A percentile compares a stretch with the other conserved stretches of the same genome.
Conservation (phyloP, 2,329 filamentous ascomycete genomes). For the Pseudogymnoascus sp. region DNA sequence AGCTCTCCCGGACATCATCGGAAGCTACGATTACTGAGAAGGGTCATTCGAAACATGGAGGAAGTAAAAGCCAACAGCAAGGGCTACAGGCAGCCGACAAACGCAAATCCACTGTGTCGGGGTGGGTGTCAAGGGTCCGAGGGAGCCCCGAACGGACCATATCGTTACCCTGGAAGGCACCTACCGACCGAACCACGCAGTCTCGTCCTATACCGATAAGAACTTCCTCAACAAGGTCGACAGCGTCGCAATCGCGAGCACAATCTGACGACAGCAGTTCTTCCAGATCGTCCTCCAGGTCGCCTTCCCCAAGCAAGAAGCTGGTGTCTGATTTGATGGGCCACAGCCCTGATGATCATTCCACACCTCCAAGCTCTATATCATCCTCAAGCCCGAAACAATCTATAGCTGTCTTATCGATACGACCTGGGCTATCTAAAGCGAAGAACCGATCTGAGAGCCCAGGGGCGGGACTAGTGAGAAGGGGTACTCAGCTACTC, state of each 20-base stretch:
- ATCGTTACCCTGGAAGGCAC: constrained; percentile 24
- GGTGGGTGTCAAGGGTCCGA: constrained; percentile 29
- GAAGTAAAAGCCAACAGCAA: constrained; percentile 5
- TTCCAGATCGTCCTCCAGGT: constrained; percentile 33
- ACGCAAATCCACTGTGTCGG: constrained; percentile 28
- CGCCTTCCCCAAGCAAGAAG: constrained; percentile 36
- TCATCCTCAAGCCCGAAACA: constrained; percentile 14
- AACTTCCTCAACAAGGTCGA: neutral
- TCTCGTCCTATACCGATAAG: neutral
- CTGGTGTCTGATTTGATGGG: constrained; percentile 15
- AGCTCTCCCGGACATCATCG: constrained; percentile 17
- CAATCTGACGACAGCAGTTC: neutral
- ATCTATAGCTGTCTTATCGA: constrained; percentile 18
- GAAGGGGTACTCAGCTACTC: constrained; percentile 18
- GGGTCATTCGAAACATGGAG: neutral
- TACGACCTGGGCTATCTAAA: constrained; percentile 6
- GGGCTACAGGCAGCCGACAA: constrained; percentile 24
- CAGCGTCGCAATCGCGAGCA: neutral
- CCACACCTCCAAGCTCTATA: constrained; percentile 18
- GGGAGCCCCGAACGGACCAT: constrained; percentile 23
- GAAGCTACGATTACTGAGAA: neutral
- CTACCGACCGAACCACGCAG: constrained; percentile 16
- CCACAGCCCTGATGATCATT: constrained; percentile 13
- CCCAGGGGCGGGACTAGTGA: constrained; percentile 16
- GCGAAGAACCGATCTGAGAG: constrained; percentile 17